Base-by-base conservation (phyloP, 768 basidiomycete species). In the Artomyces pyxidatus region DNA sequence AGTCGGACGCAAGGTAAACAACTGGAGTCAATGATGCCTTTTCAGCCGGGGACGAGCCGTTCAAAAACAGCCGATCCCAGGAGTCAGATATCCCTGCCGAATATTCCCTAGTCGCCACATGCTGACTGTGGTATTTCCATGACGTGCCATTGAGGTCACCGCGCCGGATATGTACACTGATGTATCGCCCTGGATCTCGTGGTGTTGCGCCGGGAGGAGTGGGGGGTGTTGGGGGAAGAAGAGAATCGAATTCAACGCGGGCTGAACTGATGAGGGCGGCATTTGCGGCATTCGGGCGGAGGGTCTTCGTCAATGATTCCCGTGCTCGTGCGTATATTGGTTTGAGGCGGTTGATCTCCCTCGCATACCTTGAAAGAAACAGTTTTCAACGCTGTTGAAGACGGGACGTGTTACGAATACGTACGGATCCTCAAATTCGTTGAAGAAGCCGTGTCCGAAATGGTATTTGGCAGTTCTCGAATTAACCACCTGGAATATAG, bases 401-500 rank as follows among this genome's bases (percentile, higher is more conserved):
- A n/a, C n/a, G n/a, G n/a, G n/a, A n/a, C n/a, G n/a, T n/a, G n/a
- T n/a, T n/a, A n/a, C n/a, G n/a, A n/a, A n/a, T 14, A 71, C 81
- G 41, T 62, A 86, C 83, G 80, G 62, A 58, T 87, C 69, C 59
- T 84, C 78, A 56, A 80, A 86, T 40, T 73, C 64, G 17, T 84
- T 72, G 8, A 57, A 63, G 59, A 79, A 87, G 3, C 50, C 62
- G 56, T 79, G 72, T 3, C 77, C 74, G 25, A 86, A 68, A 58
- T 86, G 84, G 55, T 72, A 84, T 52, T 74, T 78, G 4, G 82
- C 78, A 7, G 83, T 85, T 37, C 74, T 71, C 4, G 81, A 79
- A 55, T 73, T 83, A 37, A 86, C 58, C 28, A 85, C 70, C 81
- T 83, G 48, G 38, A 49, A 38, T 19, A 38, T 30, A 22, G 11